These are phyloP conservation scores for Flaveria trinervia DNA, from an alignment of 129 eudicot species.

Conservation along the genomic window DNA sequence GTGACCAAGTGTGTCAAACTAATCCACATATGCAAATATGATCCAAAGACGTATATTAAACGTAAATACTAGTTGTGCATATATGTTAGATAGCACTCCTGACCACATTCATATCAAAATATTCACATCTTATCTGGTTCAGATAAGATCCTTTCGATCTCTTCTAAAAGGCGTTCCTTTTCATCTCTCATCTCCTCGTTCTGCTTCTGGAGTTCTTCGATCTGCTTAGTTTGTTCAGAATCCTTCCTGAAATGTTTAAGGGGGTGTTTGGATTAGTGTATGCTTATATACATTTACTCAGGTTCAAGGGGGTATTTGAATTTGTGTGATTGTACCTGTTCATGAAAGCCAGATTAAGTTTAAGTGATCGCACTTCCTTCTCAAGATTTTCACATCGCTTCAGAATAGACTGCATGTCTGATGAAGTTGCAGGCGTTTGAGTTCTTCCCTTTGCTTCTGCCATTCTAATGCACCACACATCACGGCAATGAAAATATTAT, in stretches of 20 bases:
- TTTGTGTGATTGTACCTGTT: slow-evolving; percentile 49
- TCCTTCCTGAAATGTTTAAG: slow-evolving; percentile 57
- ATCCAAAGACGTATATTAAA: slow-evolving; percentile 1
- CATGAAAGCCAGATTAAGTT: slow-evolving; percentile 85
- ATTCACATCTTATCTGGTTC: slow-evolving; percentile 53
- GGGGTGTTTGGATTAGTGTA: neutral
- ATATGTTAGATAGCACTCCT: slow-evolving; percentile 11
- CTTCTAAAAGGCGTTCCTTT: slow-evolving; percentile 72
- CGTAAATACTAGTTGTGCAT: slow-evolving; percentile 8
- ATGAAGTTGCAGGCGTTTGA: slow-evolving; percentile 63
- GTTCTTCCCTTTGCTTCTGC: slow-evolving; percentile 92
- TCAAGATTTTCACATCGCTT: slow-evolving; percentile 89
- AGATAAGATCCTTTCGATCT: slow-evolving; percentile 60
- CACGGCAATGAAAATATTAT: neutral
- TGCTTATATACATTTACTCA: neutral
- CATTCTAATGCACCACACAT: slow-evolving; percentile 50
- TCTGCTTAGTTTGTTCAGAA: slow-evolving; percentile 81
- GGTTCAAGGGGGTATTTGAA: neutral
- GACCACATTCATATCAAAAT: slow-evolving; percentile 6
- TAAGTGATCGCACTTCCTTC: slow-evolving; percentile 86
- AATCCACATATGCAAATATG: slow-evolving; percentile 23
- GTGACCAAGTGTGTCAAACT: slow-evolving; percentile 11
- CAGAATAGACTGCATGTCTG: slow-evolving; percentile 74
- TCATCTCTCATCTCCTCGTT: slow-evolving; percentile 61
- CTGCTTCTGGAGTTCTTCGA: slow-evolving; percentile 73